A percentile compares a stretch with the other conserved stretches of the same genome.
Conservation (phyloP, 345 rosid genomes). For the thale cress (Arabidopsis thaliana) region TAIR10.1 NC_003076.8:22031001-22031500, state of each 20-base stretch:
- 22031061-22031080: neutral
- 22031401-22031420: conserved; percentile 5
- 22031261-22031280: no score
- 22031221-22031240: neutral
- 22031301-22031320: neutral
- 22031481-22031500: conserved; percentile 45
- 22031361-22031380: neutral
- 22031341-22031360: no score
- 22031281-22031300: neutral
- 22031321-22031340: neutral
- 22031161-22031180: no score
- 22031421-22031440: conserved; percentile 10
- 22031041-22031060: neutral
- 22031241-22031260: no score
- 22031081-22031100: neutral
- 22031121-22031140: neutral
- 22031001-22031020: neutral
- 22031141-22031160: neutral
- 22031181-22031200: neutral
- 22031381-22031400: neutral
- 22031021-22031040: neutral
- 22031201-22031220: neutral
- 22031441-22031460: conserved; percentile 20
- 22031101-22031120: neutral
- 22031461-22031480: conserved; percentile 35